Percentiles rank a stretch among this genome's conserved stretches.
Conservation (phyloP, 2,329 filamentous ascomycete genomes). For the Diaporthe sp. region DNA sequence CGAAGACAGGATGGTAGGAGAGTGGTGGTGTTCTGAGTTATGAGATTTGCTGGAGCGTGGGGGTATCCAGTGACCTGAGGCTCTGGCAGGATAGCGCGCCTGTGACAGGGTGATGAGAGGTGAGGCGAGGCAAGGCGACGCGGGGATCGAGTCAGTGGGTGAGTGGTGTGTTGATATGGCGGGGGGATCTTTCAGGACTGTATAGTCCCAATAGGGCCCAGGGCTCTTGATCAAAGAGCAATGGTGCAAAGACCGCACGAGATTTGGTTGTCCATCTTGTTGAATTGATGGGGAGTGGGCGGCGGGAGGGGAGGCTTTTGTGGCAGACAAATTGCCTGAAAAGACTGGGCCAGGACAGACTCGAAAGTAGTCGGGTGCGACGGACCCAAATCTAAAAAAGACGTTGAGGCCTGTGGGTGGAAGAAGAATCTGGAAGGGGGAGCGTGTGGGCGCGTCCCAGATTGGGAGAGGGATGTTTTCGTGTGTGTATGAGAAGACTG, state of each 20-base stretch:
- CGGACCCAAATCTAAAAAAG: neutral
- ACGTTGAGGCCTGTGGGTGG: neutral
- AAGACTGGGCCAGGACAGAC: neutral
- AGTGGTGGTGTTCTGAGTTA: conserved; percentile 12
- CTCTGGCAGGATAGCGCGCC: conserved; percentile 6
- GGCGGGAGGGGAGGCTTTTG: neutral
- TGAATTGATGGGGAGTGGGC: conserved; percentile 14
- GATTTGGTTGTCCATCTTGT: conserved; percentile 41
- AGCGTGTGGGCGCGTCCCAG: conserved; percentile 9
- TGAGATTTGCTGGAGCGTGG: conserved; percentile 19
- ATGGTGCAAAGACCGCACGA: conserved; percentile 28
- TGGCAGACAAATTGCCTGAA: conserved; percentile 13
- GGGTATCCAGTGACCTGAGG: conserved; percentile 22
- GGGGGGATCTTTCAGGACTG: conserved; percentile 18
- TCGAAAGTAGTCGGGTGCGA: neutral
- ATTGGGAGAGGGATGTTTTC: conserved; percentile 9
- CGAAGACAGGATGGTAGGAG: neutral
- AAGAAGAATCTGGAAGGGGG: neutral
- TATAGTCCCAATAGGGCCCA: conserved; percentile 31
- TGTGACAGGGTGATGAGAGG: conserved; percentile 1
- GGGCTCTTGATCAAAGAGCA: conserved; percentile 41
- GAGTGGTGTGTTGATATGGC: conserved; percentile 6
- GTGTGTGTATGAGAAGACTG: conserved; percentile 1
- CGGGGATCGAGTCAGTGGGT: conserved; percentile 17
- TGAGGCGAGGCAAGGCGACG: conserved; percentile 8